Conservation (phyloP, 805 yeast genomes). For the Saturnispora sekii region DNA sequence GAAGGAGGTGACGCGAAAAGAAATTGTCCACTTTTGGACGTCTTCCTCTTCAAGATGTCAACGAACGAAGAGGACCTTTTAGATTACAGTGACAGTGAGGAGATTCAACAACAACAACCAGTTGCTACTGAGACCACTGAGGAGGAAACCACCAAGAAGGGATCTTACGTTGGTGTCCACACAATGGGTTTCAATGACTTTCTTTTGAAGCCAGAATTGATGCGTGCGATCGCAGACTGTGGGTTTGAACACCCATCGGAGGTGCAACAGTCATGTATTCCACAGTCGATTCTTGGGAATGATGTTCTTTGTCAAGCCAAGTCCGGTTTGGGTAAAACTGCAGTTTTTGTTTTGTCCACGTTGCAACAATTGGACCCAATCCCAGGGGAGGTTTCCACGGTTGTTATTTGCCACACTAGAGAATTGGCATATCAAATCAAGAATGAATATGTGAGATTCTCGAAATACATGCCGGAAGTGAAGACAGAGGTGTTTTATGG, state of each 20-base stretch:
- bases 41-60: constrained; percentile 42
- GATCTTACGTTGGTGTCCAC: constrained; percentile 96
- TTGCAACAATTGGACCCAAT: constrained; percentile 96
- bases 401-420: constrained; percentile 96
- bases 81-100: constrained; percentile 98
- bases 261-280: constrained; percentile 98
- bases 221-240: constrained; percentile 97
- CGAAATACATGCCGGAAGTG: constrained; percentile 97
- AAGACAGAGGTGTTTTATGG: constrained; percentile 96
- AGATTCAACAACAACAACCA: constrained; percentile 41
- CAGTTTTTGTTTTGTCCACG: constrained; percentile 92
- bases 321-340: constrained; percentile 99
- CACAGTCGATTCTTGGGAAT: constrained; percentile 95
- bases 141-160: constrained; percentile 74
- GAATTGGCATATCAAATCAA: constrained; percentile 97
- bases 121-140: constrained; percentile 31
- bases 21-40: not conserved
- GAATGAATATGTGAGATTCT: constrained; percentile 94
- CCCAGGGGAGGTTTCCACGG: constrained; percentile 90
- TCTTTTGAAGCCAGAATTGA: constrained; percentile 88
- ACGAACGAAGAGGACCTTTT: constrained; percentile 98
- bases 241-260: constrained; percentile 99
- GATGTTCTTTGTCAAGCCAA: constrained; percentile 98
- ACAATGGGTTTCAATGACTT: constrained; percentile 98
- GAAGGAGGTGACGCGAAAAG: too few species aligned